phyloP scores from a whole-genome alignment of 306 rosid genomes.

The Potentilla sterilis region DNA sequence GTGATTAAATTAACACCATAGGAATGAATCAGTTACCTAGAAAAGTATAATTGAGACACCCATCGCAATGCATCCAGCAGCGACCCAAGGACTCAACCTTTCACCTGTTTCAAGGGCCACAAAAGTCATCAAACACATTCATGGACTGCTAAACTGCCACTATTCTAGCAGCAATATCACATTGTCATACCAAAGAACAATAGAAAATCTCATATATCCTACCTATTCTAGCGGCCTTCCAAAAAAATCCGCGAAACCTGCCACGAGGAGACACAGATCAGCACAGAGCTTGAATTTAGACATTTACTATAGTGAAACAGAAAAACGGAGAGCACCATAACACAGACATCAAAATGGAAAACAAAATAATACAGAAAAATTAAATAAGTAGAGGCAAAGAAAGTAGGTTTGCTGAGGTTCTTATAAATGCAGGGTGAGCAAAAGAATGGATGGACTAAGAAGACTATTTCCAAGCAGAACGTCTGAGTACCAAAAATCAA shows the following conservation, averaged over 20 bases:
- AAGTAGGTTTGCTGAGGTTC: background rate
- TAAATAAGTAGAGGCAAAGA: background rate
- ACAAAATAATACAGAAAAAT: background rate
- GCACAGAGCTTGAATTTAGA: background rate
- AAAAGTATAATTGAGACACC: slow-evolving; percentile 37
- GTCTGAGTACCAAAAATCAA: too few species aligned
- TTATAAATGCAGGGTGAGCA: background rate
- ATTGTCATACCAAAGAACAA: background rate
- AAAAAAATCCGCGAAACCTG: slow-evolving; percentile 40
- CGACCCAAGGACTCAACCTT: slow-evolving; percentile 45
- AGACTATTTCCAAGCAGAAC: background rate
- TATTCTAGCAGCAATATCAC: background rate
- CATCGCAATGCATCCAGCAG: slow-evolving; percentile 38
- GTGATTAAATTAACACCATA: background rate
- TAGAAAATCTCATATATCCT: background rate
- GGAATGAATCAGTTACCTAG: background rate
- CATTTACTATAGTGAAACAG: background rate
- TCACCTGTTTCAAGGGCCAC: slow-evolving; percentile 31
- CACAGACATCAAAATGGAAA: background rate
- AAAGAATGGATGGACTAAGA: background rate
- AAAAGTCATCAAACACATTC: slow-evolving; percentile 3
- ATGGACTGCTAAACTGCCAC: background rate
- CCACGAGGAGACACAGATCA: slow-evolving; percentile 16
- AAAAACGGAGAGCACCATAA: background rate
- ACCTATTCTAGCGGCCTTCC: slow-evolving; percentile 48